Evolutionary conservation across 1,284 basidiomycete genomes (phyloP).

Genomic region (Coniferiporia sulphurascens): DNA sequence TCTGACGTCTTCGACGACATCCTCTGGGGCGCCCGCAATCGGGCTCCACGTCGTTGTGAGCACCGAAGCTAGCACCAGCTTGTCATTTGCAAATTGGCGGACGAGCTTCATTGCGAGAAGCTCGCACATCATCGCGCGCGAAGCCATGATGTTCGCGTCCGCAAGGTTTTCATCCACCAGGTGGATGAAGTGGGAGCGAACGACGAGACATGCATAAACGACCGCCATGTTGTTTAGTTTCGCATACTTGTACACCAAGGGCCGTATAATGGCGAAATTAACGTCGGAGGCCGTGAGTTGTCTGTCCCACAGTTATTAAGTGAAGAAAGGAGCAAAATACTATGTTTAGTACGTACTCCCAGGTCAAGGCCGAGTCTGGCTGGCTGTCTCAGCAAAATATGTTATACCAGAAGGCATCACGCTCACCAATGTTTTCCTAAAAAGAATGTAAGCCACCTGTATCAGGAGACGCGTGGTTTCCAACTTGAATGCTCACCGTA

Average conservation of each 20-base stretch:
- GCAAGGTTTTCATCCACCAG: slow-evolving; percentile 63
- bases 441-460: slow-evolving; percentile 21
- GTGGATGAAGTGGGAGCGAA: slow-evolving; percentile 49
- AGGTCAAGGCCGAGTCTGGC: slow-evolving; percentile 71
- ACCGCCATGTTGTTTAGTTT: slow-evolving; percentile 66
- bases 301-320: slow-evolving; percentile 33
- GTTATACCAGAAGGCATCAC: slow-evolving; percentile 16
- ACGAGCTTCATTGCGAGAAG: slow-evolving; percentile 84
- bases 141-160: slow-evolving; percentile 63
- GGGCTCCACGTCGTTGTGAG: slow-evolving; percentile 79
- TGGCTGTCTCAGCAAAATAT: slow-evolving; percentile 18
- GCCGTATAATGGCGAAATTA: slow-evolving; percentile 78
- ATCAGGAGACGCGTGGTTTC: slow-evolving; percentile 9
- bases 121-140: slow-evolving; percentile 78
- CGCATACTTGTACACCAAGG: slow-evolving; percentile 76
- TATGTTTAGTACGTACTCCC: slow-evolving; percentile 64
- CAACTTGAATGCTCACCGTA: slow-evolving; percentile 48
- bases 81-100: slow-evolving; percentile 63
- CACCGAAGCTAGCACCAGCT: slow-evolving; percentile 69
- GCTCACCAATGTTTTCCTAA: slow-evolving; percentile 51
- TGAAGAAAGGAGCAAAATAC: background rate
- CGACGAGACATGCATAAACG: slow-evolving; percentile 71
- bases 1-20: slow-evolving; percentile 61
- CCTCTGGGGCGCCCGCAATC: slow-evolving; percentile 68
- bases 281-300: slow-evolving; percentile 80